Base-by-base conservation (phyloP, 2,329 filamentous ascomycete species). In the Ophiosphaerella herpotricha region DNA sequence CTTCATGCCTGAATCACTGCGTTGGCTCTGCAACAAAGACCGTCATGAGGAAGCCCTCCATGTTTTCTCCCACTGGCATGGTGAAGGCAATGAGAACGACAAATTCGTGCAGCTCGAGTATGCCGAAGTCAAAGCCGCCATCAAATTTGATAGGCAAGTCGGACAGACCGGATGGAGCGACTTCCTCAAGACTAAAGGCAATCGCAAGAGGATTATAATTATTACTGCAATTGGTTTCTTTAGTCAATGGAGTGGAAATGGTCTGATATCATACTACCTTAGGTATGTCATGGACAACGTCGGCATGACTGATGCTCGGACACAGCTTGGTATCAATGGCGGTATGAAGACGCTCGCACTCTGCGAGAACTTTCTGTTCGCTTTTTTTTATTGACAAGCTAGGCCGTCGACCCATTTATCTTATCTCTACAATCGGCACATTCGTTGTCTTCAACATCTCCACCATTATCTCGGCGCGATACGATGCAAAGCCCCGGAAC, bases 21-120 rank as follows among this genome's bases (percentile, higher is more conserved):
- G 85, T 52, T 85, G 82, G 82, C 72, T 85, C 13, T 78, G 82
- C 43, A 75, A 76, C 50, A 77, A 81, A 29, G 80, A 81, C 38
- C 77, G 79, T 12, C 70, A 77, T 3, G 80, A 83, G 23, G 77
- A 85, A 58, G 83, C 81, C 1, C 72, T 79, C 21, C 64, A 73
- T 4, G 76, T 84, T 7, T 73, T 88, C 29, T 75, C 80, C 7
- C 78, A 78, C 48, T 82, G 84, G 61, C 84, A 83, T 52, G 75
- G 78, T 2, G 52, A 54, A n/a, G n/a, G n/a, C n/a, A n/a, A n/a
- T n/a, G n/a, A n/a, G n/a, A n/a, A n/a, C n/a, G n/a, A n/a, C n/a
- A n/a, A n/a, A n/a, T n/a, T n/a, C n/a, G n/a, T n/a, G n/a, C n/a
- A 12, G 77, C 51, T 58, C 5, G 58, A 63, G 39, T 55, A 51